Percentiles rank a stretch among this genome's conserved stretches.
Conservation (phyloP, 129 eudicot genomes). For the Helianthus tuberosus region DNA sequence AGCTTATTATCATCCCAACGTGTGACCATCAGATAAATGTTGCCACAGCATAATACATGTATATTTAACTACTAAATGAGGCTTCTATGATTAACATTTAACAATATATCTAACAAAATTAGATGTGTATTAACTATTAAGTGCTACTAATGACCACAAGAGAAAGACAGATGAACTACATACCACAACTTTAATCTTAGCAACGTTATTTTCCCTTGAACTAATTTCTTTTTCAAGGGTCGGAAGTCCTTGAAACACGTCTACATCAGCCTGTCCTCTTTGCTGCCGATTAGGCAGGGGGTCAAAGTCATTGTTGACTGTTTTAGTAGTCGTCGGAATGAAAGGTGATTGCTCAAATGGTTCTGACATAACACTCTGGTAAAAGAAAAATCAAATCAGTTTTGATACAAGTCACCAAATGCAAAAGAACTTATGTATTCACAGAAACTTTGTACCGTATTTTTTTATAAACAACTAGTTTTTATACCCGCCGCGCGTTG, state of each 20-base stretch:
- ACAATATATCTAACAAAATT: background rate
- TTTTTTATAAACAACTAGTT: background rate
- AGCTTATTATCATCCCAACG: constrained; percentile 7
- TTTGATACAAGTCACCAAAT: constrained; percentile 10
- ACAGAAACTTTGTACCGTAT: background rate
- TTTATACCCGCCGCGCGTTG: too few species aligned
- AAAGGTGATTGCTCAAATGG: constrained; percentile 92
- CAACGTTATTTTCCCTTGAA: constrained; percentile 87
- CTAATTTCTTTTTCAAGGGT: constrained; percentile 60
- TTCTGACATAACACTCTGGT: constrained; percentile 83
- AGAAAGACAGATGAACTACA: constrained; percentile 20
- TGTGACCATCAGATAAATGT: constrained; percentile 14
- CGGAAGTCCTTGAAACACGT: constrained; percentile 48
- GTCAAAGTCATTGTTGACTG: constrained; percentile 59
- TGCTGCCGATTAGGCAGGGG: constrained; percentile 49
- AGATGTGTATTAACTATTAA: background rate
- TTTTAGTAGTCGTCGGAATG: constrained; percentile 57
- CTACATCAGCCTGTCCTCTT: constrained; percentile 66
- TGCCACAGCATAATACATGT: constrained; percentile 4
- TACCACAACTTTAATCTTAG: constrained; percentile 99
- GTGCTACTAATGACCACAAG: constrained; percentile 1
- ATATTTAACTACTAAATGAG: background rate
- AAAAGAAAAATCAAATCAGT: constrained; percentile 17
- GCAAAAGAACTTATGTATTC: constrained; percentile 11
- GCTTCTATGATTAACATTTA: constrained; percentile 3